phyloP scores from a whole-genome alignment of 1,284 basidiomycete species.

The Rhodotorula sp. region DNA sequence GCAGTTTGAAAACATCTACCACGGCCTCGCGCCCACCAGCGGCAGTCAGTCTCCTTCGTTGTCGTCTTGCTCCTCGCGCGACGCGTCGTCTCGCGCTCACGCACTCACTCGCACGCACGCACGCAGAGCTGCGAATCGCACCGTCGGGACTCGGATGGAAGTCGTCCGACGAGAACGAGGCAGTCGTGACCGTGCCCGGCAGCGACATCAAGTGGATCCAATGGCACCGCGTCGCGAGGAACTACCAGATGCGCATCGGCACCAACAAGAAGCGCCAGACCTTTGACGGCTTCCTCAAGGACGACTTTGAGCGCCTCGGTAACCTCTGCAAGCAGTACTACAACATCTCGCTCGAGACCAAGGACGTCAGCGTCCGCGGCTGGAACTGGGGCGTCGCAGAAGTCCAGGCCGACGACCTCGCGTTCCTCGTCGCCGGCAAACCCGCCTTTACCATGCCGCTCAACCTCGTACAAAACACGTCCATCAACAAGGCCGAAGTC shows the following conservation, averaged over 20 bases:
- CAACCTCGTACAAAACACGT: conserved; percentile 86
- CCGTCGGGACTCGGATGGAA: conserved; percentile 89
- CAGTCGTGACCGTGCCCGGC: conserved; percentile 65
- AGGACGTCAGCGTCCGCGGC: conserved; percentile 85
- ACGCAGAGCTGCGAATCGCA: conserved; percentile 79
- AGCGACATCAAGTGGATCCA: conserved; percentile 79
- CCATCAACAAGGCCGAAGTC: conserved; percentile 96
- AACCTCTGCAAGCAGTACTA: conserved; percentile 62
- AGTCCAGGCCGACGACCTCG: conserved; percentile 86
- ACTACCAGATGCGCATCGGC: conserved; percentile 82
- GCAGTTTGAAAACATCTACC: conserved; percentile 79
- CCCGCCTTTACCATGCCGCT: conserved; percentile 90
- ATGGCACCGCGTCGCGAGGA: conserved; percentile 83
- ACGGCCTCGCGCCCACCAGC: conserved; percentile 66
- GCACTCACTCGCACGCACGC: neutral
- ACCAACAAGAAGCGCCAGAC: conserved; percentile 62
- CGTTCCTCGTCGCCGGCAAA: conserved; percentile 86
- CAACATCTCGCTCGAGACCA: conserved; percentile 75
- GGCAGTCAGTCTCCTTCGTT: conserved; percentile 65
- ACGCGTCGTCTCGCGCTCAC: conserved; percentile 11
- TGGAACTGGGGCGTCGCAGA: conserved; percentile 99
- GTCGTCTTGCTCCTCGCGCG: neutral
- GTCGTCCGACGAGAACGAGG: conserved; percentile 57
- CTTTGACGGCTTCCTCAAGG: conserved; percentile 92
- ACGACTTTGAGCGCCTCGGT: conserved; percentile 54